A percentile compares a stretch with the other conserved stretches of the same genome.
These are phyloP conservation scores for Fusarium sp. DNA, from an alignment of 2,329 filamentous ascomycete genomes.

Conservation along the genomic window DNA sequence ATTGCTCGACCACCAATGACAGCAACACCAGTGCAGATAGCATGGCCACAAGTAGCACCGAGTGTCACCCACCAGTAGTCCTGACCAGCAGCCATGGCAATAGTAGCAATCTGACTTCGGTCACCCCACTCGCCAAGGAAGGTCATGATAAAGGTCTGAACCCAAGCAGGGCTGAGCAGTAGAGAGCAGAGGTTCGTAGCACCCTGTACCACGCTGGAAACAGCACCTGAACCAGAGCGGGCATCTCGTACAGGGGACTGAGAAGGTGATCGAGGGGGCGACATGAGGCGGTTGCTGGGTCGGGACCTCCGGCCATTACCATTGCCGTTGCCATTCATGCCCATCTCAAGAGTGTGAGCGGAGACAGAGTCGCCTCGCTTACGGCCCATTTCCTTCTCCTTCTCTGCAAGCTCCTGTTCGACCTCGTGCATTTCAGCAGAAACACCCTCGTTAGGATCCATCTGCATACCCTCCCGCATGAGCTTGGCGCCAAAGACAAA, in stretches of 20 bases:
- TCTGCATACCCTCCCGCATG: constrained; percentile 86
- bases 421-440: constrained; percentile 99
- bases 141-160: constrained; percentile 99
- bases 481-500: constrained; percentile 89
- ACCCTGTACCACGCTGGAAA: constrained; percentile 66
- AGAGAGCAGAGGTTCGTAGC: constrained; percentile 89
- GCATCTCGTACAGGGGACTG: constrained; percentile 76
- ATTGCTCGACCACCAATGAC: constrained; percentile 93
- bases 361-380: constrained; percentile 74
- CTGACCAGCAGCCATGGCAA: constrained; percentile 97
- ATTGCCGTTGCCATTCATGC: constrained; percentile 60
- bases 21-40: constrained; percentile 88
- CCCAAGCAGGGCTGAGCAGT: constrained; percentile 94
- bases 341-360: constrained; percentile 84
- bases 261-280: constrained; percentile 83
- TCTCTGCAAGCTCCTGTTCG: constrained; percentile 91
- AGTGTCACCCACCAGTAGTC: constrained; percentile 99
- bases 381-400: constrained; percentile 81
- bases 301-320: constrained; percentile 74
- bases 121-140: constrained; percentile 99
- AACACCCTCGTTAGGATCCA: constrained; percentile 91
- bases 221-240: constrained; percentile 58
- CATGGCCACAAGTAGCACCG: constrained; percentile 88
- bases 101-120: constrained; percentile 96
- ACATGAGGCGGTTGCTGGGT: constrained; percentile 81